Conservation (phyloP, 2,329 filamentous ascomycete genomes). For the Neopestalotiopsis sp. region DNA sequence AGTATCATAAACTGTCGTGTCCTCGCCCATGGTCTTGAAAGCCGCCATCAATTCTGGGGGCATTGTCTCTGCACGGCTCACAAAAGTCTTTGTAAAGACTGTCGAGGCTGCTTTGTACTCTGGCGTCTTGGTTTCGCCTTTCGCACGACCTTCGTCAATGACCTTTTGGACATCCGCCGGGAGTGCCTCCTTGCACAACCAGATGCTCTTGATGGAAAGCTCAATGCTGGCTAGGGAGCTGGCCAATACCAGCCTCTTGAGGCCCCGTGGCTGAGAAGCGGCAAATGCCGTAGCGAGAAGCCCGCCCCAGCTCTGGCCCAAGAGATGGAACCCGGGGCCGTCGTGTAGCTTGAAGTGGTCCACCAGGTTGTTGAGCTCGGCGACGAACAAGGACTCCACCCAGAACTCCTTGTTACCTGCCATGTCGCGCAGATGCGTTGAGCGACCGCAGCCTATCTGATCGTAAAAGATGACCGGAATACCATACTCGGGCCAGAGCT, state of each 20-base stretch:
- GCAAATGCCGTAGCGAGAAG: constrained; percentile 25
- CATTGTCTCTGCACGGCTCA: not conserved
- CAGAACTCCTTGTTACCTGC: constrained; percentile 24
- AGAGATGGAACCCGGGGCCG: constrained; percentile 23
- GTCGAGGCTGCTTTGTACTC: not conserved
- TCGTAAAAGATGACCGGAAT: constrained; percentile 27
- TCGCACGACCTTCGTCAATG: not conserved
- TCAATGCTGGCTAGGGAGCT: not conserved
- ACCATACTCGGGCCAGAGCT: constrained; percentile 19
- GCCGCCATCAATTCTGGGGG: not conserved
- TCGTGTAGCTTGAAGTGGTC: constrained; percentile 20
- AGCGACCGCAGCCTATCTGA: constrained; percentile 26
- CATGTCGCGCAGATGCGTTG: constrained; percentile 25
- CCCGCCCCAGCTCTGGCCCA: constrained; percentile 28
- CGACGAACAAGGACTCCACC: constrained; percentile 22
- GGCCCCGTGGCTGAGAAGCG: not conserved
- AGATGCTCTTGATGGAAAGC: not conserved
- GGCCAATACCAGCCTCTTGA: not conserved
- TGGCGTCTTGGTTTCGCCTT: not conserved
- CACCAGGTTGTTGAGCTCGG: constrained; percentile 26
- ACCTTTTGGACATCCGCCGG: not conserved
- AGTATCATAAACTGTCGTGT: not conserved
- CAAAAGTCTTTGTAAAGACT: not conserved
- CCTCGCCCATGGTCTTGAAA: not conserved
- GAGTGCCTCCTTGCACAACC: not conserved